Conservation (phyloP, 1,139 yeast species). For the Suhomyces guaymorum region DNA sequence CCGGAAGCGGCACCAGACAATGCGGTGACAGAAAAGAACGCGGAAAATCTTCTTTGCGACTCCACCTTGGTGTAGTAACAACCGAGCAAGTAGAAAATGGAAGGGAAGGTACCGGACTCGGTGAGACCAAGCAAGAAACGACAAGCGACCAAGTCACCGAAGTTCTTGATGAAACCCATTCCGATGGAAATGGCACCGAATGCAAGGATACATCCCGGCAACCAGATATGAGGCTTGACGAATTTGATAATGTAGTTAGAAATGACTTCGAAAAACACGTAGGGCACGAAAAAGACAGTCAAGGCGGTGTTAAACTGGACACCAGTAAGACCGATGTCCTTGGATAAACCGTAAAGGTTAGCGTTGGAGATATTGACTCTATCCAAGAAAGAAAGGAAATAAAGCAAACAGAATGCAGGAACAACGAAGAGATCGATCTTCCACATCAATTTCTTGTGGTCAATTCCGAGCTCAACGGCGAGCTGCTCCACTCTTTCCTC, state of each 20-base stretch:
- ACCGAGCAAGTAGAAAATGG: constrained; percentile 66
- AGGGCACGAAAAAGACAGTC: constrained; percentile 73
- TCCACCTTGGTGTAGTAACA: constrained; percentile 58
- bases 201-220: constrained; percentile 52
- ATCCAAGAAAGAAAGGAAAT: constrained; percentile 69
- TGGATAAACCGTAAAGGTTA: constrained; percentile 61
- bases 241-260: constrained; percentile 63
- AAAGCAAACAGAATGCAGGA: constrained; percentile 68
- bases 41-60: constrained; percentile 67
- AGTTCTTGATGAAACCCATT: constrained; percentile 62
- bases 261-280: constrained; percentile 64
- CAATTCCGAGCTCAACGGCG: constrained; percentile 35
- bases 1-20: constrained; percentile 46
- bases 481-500: constrained; percentile 28
- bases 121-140: constrained; percentile 64
- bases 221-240: constrained; percentile 66
- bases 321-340: constrained; percentile 52
- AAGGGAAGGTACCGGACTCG: constrained; percentile 74
- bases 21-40: constrained; percentile 55
- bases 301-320: constrained; percentile 63
- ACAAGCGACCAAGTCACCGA: constrained; percentile 59
- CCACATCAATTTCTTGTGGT: constrained; percentile 54
- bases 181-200: constrained; percentile 68
- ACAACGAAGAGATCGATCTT: constrained; percentile 66
- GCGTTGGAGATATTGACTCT: constrained; percentile 78